Evolutionary conservation across 257 asterid genomes (phyloP), one percentile per base, ranked within the genome.

Genomic region (Osmanthus fragrans): DNA sequence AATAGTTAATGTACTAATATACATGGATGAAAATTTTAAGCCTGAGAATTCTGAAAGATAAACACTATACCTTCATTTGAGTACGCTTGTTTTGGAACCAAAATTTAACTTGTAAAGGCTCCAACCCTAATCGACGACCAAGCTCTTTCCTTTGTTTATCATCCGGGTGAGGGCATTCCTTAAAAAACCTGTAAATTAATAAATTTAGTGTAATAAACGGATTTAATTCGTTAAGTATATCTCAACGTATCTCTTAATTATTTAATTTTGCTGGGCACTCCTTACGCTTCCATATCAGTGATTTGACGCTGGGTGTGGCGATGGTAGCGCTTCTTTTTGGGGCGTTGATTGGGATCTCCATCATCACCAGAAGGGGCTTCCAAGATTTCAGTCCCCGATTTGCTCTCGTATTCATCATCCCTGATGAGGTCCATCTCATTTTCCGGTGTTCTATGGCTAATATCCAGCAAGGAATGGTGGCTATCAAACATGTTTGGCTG

Each of bases 301-400:
- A 92, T 91, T 75, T 92, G 97, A 70, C 88, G 92, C 68, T 88
- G 93, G 0, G 97, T 91, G 75, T 92, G 97, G 56, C 97, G 97
- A 74, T 91, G 96, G 16, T 91, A 92, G 0, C 89, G 91, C 78
- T 92, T 92, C 88, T 86, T 89, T 71, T 87, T 89, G 56, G 92
- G 87, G 4, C 91, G 93, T 70, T 88, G 90, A 63, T 82, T 88
- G 21, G 94, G 94, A 69, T 90, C 94, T 67, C 87, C 90, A 74
- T 92, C 95, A 0, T 92, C 96, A 3, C 94, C 96, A 0, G 96
- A 88, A 0, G 92, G 91, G 8, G 90, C 88, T 78, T 89, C 96
- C 90, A 89, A 87, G 25, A 85, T 80, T 73, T 92, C 95, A 16
- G 89, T 81, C 13, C 90, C 90, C 0, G 96, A 90, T 77, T 84